Conservation (phyloP, 2,329 filamentous ascomycete species). For the Pestalotiopsis sp. region DNA sequence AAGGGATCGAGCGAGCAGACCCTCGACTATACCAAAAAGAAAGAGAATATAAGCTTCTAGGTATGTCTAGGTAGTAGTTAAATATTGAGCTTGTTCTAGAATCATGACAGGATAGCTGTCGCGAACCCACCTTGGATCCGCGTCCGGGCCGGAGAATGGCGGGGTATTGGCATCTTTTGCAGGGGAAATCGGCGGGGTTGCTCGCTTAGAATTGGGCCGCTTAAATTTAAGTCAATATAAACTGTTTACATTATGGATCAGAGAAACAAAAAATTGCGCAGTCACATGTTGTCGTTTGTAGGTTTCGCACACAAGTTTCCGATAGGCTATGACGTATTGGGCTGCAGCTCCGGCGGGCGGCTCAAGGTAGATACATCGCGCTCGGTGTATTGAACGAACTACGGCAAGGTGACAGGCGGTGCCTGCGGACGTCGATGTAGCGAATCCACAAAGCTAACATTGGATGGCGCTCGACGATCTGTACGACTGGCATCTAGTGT, state of each 20-base stretch:
- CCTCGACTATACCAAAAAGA: not conserved
- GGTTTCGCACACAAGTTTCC: too few relatives aligned
- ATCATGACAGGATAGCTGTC: not conserved
- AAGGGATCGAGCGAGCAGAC: not conserved
- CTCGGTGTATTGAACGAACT: too few relatives aligned
- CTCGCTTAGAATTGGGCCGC: not conserved
- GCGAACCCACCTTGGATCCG: constrained; percentile 6
- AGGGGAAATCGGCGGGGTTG: not conserved
- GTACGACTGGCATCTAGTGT: too few relatives aligned
- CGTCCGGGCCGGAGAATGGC: constrained; percentile 9
- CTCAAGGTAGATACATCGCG: too few relatives aligned
- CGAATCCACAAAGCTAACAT: too few relatives aligned
- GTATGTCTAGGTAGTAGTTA: not conserved
- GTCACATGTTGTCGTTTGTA: too few relatives aligned
- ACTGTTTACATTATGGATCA: not conserved
- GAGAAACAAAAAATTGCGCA: not conserved
- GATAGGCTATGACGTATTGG: too few relatives aligned
- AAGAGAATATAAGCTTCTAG: not conserved
- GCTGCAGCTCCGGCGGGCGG: too few relatives aligned
- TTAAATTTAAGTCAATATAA: not conserved
- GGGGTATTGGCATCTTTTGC: constrained; percentile 10
- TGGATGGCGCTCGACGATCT: too few relatives aligned
- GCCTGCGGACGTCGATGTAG: too few relatives aligned
- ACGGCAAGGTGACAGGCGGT: too few relatives aligned
- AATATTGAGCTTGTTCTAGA: constrained; percentile 8